phyloP scores from a whole-genome alignment of 2,329 filamentous ascomycete species.

The Allantophomopsis lycopodina region DNA sequence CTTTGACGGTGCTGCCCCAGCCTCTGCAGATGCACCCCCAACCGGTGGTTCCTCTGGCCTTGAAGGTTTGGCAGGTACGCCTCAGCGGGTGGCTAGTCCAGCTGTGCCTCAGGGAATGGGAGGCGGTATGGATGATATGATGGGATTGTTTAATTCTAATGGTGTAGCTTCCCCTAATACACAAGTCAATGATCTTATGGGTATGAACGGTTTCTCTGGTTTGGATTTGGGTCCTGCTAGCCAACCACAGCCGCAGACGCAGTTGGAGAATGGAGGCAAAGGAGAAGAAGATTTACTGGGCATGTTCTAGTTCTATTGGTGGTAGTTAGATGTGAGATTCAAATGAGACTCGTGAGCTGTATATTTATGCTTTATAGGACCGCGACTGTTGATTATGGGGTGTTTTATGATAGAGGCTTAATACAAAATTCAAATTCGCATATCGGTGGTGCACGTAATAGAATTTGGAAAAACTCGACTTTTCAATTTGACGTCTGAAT shows the following conservation, averaged over 20 bases:
- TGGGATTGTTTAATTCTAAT: slow-evolving; percentile 47
- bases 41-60: slow-evolving; percentile 31
- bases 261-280: slow-evolving; percentile 29
- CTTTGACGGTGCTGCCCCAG: slow-evolving; percentile 85
- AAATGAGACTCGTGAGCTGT: too few species aligned
- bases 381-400: too few species aligned
- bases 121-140: slow-evolving; percentile 75
- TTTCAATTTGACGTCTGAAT: too few species aligned
- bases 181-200: slow-evolving; percentile 34
- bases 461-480: too few species aligned
- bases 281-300: slow-evolving; percentile 42
- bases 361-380: too few species aligned
- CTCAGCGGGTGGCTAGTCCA: slow-evolving; percentile 55
- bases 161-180: slow-evolving; percentile 12
- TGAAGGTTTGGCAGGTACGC: slow-evolving; percentile 46
- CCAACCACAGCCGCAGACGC: slow-evolving; percentile 50
- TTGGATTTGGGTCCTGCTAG: slow-evolving; percentile 58
- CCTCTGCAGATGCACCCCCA: slow-evolving; percentile 61
- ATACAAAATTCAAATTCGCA: too few species aligned
- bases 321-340: too few species aligned
- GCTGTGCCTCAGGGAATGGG: slow-evolving; percentile 26
- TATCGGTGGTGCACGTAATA: too few species aligned
- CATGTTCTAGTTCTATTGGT: slow-evolving; percentile 28
- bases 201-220: slow-evolving; percentile 75
- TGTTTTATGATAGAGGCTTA: too few species aligned